phyloP scores from a whole-genome alignment of 768 basidiomycete genomes.

The Psilocybe tampanensis region DNA sequence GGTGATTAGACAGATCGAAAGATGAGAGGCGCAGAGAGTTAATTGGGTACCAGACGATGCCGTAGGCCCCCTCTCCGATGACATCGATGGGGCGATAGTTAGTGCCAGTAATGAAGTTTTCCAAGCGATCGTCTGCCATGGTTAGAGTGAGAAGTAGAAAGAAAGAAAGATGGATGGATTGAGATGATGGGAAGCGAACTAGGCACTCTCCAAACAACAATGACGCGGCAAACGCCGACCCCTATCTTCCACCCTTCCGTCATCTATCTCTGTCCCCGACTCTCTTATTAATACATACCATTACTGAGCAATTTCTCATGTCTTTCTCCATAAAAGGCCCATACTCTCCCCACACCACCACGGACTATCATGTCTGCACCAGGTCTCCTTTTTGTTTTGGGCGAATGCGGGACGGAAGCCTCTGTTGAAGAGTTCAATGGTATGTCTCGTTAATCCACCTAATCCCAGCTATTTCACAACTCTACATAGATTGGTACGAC shows the following conservation, averaged over 20 bases:
- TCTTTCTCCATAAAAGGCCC: not conserved
- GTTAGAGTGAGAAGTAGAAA: constrained; percentile 1
- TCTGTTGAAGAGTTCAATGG: constrained; percentile 34
- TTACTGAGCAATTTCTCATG: constrained; percentile 6
- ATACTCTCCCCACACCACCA: not conserved
- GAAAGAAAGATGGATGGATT: constrained; percentile 5
- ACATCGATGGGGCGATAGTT: constrained; percentile 78
- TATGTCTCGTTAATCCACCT: constrained; percentile 5
- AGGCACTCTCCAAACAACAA: not conserved
- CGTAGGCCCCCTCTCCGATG: constrained; percentile 95
- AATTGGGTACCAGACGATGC: constrained; percentile 70
- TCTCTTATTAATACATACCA: not conserved
- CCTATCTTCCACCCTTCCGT: not conserved
- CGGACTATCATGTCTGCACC: constrained; percentile 16
- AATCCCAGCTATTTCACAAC: not conserved
- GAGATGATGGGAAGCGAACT: constrained; percentile 7
- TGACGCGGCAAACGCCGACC: constrained; percentile 17
- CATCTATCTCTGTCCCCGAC: too few relatives aligned
- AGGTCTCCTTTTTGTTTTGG: constrained; percentile 34
- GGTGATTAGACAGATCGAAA: constrained; percentile 15
- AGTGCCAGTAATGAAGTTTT: constrained; percentile 50
- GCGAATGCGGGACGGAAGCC: constrained; percentile 30
- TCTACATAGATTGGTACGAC: constrained; percentile 40
- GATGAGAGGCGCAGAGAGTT: constrained; percentile 11
- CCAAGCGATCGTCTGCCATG: constrained; percentile 31